Conservation (phyloP, 2,329 filamentous ascomycete genomes). For the Hysterium pulicare region DNA sequence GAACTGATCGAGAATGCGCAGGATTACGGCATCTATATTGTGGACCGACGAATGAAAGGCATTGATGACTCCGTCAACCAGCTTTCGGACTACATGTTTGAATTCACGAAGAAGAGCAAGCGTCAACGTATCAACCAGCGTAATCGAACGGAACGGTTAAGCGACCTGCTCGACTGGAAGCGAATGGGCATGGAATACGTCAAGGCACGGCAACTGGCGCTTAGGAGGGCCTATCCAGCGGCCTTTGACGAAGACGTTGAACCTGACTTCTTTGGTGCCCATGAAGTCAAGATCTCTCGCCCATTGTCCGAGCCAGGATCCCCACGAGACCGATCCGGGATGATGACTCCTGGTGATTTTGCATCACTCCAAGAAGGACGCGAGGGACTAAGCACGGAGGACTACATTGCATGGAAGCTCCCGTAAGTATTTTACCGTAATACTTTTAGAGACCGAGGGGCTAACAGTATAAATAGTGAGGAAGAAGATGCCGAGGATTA, state of each 20-base stretch:
- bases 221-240: slow-evolving; percentile 84
- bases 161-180: slow-evolving; percentile 97
- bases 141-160: slow-evolving; percentile 91
- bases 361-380: slow-evolving; percentile 91
- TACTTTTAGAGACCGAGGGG: neutral
- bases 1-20: slow-evolving; percentile 96
- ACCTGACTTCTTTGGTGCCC: slow-evolving; percentile 85
- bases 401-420: slow-evolving; percentile 97
- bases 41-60: slow-evolving; percentile 90
- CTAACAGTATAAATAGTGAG: slow-evolving; percentile 58
- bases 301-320: slow-evolving; percentile 93
- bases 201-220: slow-evolving; percentile 89
- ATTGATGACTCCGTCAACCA: slow-evolving; percentile 98
- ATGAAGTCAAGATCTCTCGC: slow-evolving; percentile 91
- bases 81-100: slow-evolving; percentile 86
- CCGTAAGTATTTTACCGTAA: slow-evolving; percentile 69
- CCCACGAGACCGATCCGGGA: slow-evolving; percentile 82
- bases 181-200: slow-evolving; percentile 99
- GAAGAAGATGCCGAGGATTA: slow-evolving; percentile 87
- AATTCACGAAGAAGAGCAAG: slow-evolving; percentile 89
- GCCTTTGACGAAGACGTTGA: slow-evolving; percentile 77
- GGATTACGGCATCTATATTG: slow-evolving; percentile 98
- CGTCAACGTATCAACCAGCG: slow-evolving; percentile 98
- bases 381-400: slow-evolving; percentile 90
- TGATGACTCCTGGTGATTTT: slow-evolving; percentile 99